A percentile compares a stretch with the other conserved stretches of the same genome.
These are phyloP conservation scores for Dothistroma pini DNA, from an alignment of 2,329 filamentous ascomycete species.

Conservation along the genomic window DNA sequence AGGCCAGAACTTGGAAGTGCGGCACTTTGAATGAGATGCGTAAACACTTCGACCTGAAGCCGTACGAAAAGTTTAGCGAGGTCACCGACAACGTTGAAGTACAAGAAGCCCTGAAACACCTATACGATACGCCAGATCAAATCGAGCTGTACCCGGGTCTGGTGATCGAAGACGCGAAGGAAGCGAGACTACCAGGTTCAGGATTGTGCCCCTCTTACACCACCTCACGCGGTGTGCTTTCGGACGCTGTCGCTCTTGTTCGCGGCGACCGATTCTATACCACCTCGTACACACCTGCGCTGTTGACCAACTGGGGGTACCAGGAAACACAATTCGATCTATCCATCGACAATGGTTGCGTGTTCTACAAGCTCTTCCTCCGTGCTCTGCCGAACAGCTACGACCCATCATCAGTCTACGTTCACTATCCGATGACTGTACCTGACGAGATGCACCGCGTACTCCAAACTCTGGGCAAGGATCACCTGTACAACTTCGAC, in stretches of 20 bases:
- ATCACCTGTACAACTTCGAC: slow-evolving; percentile 41
- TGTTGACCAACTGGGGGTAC: slow-evolving; percentile 44
- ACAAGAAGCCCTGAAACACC: slow-evolving; percentile 52
- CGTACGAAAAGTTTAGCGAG: slow-evolving; percentile 55
- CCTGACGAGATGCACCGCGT: slow-evolving; percentile 47
- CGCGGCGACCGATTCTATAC: slow-evolving; percentile 60
- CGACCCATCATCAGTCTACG: slow-evolving; percentile 47
- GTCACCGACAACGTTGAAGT: slow-evolving; percentile 58
- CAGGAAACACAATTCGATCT: slow-evolving; percentile 46
- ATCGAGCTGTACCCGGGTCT: slow-evolving; percentile 69
- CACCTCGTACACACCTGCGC: slow-evolving; percentile 35
- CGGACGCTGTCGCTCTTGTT: slow-evolving; percentile 58
- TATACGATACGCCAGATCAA: slow-evolving; percentile 62
- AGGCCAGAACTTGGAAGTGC: slow-evolving; percentile 59
- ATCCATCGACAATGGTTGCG: slow-evolving; percentile 47
- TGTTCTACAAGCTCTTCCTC: slow-evolving; percentile 52
- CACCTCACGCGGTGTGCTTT: slow-evolving; percentile 54
- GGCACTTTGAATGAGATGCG: slow-evolving; percentile 63
- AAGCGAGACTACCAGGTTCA: slow-evolving; percentile 49
- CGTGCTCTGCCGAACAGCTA: slow-evolving; percentile 50
- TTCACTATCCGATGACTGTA: slow-evolving; percentile 49
- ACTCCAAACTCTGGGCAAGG: slow-evolving; percentile 39
- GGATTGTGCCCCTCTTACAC: slow-evolving; percentile 54
- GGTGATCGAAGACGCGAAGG: slow-evolving; percentile 58
- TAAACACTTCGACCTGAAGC: slow-evolving; percentile 58